Evolutionary conservation across 148 eudicot genomes (phyloP), one percentile per base, ranked within the genome.

Genomic region (Rheum nobile): DNA sequence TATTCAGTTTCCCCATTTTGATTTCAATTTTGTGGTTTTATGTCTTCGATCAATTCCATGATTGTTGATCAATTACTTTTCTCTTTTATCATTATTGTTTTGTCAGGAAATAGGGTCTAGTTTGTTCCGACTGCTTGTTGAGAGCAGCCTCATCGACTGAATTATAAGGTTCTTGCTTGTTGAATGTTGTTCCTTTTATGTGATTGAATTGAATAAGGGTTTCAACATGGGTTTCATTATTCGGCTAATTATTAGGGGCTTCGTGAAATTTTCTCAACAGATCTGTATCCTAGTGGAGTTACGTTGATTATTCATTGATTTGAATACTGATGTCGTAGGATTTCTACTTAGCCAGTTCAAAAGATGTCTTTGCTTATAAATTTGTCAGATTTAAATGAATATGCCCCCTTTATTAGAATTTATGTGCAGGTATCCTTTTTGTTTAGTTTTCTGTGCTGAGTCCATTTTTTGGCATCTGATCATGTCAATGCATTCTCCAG

Each of bases 201-300:
- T 59, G 67, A 59, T 59, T 28, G 67, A 70, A n/a, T 70, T 39
- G 31, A 70, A 70, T 70, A 39, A 70, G 72, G 72, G 72, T 70
- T 38, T 39, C 72, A 17, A 14, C 26, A 39, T 39, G 13, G 44
- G 72, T 13, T 8, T 19, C n/a, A 12, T 70, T 14, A 19, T 37
- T 70, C 72, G 14, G 67, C 28, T 54, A 21, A 21, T 21, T 54
- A 11, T 47, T 54, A 0, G 61, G 61, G 61, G 29, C 29, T 54
- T 54, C 3, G 11, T 22, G 61, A 24, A 54, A 7, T 54, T 22
- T 12, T 8, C 11, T 21, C 1, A 8, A 54, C 12, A 54, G 61
- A n/a, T 29, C 6, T 24, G 2, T 54, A 54, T 54, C 2, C 22
- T 22, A 1, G 13, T 22, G 26, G 61, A 8, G 5, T 22, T 54